phyloP scores from a whole-genome alignment of 345 rosid species.

The Melastoma malabathricum region DNA sequence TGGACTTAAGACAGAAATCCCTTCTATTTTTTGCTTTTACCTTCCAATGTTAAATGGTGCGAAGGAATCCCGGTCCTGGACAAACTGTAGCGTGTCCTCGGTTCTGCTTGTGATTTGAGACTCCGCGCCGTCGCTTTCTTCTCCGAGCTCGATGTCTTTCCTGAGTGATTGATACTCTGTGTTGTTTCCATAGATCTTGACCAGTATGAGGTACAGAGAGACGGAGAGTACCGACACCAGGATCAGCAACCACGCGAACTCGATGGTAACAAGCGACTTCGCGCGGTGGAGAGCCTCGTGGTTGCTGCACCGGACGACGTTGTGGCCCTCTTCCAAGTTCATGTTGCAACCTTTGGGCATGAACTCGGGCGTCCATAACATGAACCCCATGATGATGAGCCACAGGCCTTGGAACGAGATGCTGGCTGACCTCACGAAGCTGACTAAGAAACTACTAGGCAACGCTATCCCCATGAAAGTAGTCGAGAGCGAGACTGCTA shows the following conservation, averaged over 20 bases:
- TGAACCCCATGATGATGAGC: conserved; percentile 63
- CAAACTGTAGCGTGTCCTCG: too few relatives aligned
- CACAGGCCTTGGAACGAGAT: conserved; percentile 61
- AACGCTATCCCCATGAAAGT: conserved; percentile 42
- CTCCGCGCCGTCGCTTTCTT: conserved; percentile 29
- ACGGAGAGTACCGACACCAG: conserved; percentile 23
- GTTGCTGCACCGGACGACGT: conserved; percentile 43
- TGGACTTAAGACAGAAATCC: too few relatives aligned
- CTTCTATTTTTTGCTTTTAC: conserved; percentile 5
- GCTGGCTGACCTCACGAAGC: conserved; percentile 58
- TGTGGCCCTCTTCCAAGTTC: conserved; percentile 48
- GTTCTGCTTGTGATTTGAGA: conserved; percentile 16
- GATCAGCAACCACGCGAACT: conserved; percentile 50
- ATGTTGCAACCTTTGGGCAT: conserved; percentile 56
- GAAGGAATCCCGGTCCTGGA: conserved; percentile 17
- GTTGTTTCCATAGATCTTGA: conserved; percentile 17
- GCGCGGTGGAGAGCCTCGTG: conserved; percentile 45
- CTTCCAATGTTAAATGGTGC: conserved; percentile 24
- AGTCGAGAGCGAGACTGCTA: conserved; percentile 41
- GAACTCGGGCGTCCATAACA: conserved; percentile 60
- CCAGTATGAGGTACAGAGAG: conserved; percentile 26
- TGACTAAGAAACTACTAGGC: conserved; percentile 51
- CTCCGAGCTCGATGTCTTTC: conserved; percentile 5
- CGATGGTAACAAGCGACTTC: conserved; percentile 53
- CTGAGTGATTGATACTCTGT: conserved; percentile 29